Percentiles rank a stretch among this genome's conserved stretches.
phyloP scores from a whole-genome alignment of 139 green algal species.

The Limnomonas spitsbergensis region DNA sequence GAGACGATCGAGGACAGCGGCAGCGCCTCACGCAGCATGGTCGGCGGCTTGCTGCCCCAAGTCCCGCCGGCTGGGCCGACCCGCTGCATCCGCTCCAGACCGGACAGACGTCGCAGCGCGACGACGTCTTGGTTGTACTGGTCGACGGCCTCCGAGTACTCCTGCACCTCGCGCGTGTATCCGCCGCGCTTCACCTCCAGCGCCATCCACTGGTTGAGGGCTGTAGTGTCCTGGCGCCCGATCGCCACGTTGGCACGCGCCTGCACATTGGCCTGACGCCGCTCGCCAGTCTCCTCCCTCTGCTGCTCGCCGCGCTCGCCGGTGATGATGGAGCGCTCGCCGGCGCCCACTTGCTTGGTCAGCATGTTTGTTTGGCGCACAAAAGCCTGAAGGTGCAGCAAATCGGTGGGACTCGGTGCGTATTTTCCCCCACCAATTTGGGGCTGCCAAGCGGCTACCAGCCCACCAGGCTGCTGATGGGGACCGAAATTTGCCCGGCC shows the following conservation, averaged over 20 bases:
- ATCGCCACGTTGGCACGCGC: neutral
- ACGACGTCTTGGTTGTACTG: constrained; percentile 24
- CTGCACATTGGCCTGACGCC: neutral
- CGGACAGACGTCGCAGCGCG: constrained; percentile 18
- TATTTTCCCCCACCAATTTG: too few relatives aligned
- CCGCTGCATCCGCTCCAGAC: constrained; percentile 16
- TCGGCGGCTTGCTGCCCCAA: neutral
- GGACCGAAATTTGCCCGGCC: too few relatives aligned
- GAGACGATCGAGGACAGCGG: constrained; percentile 24
- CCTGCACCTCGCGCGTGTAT: constrained; percentile 19
- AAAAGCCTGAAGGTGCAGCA: constrained; percentile 16
- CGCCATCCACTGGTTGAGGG: constrained; percentile 20
- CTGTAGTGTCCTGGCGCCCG: neutral
- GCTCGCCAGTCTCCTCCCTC: neutral
- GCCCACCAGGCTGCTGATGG: too few relatives aligned
- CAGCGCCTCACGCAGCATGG: constrained; percentile 24
- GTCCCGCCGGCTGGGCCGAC: constrained; percentile 23
- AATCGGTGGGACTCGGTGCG: too few relatives aligned
- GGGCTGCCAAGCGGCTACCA: too few relatives aligned
- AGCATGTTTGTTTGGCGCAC: constrained; percentile 15
- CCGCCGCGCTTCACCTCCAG: neutral
- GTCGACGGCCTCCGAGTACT: constrained; percentile 8
- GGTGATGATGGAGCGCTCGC: neutral
- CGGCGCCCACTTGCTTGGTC: neutral
- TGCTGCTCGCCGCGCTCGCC: neutral